phyloP scores from a whole-genome alignment of 306 rosid species.

The Vigna hirtella region DNA sequence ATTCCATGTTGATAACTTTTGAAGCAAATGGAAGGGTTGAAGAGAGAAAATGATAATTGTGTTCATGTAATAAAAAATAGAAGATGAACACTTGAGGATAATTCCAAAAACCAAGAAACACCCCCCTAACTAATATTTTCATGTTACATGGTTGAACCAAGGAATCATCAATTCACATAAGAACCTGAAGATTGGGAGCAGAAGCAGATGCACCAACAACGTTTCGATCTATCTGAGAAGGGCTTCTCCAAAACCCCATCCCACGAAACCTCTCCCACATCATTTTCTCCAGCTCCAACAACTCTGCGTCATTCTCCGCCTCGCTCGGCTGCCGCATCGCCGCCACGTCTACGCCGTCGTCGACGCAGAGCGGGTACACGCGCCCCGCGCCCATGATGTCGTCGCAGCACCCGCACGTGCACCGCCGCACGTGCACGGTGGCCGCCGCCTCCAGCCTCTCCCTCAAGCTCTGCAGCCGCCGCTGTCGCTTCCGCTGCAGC shows the following conservation, averaged over 20 bases:
- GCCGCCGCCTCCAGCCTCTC: constrained; percentile 37
- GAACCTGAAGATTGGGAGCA: background rate
- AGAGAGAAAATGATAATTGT: background rate
- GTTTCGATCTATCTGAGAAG: constrained; percentile 58
- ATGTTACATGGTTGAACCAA: background rate
- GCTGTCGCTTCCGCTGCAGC: constrained; percentile 45
- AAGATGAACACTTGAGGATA: background rate
- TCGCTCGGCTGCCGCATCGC: background rate
- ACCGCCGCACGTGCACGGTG: background rate
- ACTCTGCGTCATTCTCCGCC: constrained; percentile 69
- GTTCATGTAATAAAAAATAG: background rate
- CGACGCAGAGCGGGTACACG: constrained; percentile 34
- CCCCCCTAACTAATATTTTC: no score
- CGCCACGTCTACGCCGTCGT: background rate
- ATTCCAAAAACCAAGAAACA: background rate
- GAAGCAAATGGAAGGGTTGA: background rate
- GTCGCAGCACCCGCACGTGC: constrained; percentile 47
- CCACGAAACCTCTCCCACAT: constrained; percentile 83
- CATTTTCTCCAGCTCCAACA: constrained; percentile 73
- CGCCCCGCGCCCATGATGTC: constrained; percentile 47
- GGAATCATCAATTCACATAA: background rate
- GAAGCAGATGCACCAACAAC: background rate
- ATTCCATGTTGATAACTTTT: background rate
- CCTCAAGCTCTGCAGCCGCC: background rate
- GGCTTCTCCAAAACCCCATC: constrained; percentile 91